These are phyloP conservation scores for Ganoderma sp. DNA, from an alignment of 1,284 basidiomycete species.

Conservation along the genomic window DNA sequence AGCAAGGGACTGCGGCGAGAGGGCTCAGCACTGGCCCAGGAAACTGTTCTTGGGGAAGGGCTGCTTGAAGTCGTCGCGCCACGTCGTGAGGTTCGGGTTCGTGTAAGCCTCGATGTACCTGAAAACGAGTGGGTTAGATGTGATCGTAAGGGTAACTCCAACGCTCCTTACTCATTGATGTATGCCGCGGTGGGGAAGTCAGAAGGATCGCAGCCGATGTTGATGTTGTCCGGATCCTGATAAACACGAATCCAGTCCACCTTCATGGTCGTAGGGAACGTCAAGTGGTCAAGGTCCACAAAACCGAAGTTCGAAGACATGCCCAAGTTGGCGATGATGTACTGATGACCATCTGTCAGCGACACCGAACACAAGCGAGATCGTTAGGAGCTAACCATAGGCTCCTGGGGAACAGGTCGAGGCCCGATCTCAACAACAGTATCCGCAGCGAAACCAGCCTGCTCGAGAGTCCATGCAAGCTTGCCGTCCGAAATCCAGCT, in stretches of 20 bases:
- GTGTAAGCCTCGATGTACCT: constrained; percentile 49
- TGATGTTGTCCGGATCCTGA: constrained; percentile 68
- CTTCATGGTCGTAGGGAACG: constrained; percentile 73
- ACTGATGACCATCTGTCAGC: constrained; percentile 59
- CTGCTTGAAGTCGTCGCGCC: constrained; percentile 61
- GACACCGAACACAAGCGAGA: neutral
- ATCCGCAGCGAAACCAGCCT: constrained; percentile 76
- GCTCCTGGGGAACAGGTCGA: constrained; percentile 83
- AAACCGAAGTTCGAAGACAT: constrained; percentile 80
- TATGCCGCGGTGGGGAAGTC: constrained; percentile 79
- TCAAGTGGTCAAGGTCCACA: constrained; percentile 68
- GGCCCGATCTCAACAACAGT: constrained; percentile 67
- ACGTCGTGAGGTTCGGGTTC: constrained; percentile 49
- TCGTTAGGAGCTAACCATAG: constrained; percentile 60
- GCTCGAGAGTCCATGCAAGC: constrained; percentile 78
- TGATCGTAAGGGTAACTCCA: neutral
- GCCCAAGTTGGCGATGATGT: constrained; percentile 83
- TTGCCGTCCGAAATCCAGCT: constrained; percentile 75
- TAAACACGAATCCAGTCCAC: constrained; percentile 88
- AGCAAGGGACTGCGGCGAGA: neutral
- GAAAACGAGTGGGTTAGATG: neutral
- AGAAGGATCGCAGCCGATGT: constrained; percentile 83
- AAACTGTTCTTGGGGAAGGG: constrained; percentile 66
- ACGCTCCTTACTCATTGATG: constrained; percentile 65
- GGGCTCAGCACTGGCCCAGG: constrained; percentile 55